phyloP scores from a whole-genome alignment of 768 basidiomycete genomes.

The Pholiota molesta region DNA sequence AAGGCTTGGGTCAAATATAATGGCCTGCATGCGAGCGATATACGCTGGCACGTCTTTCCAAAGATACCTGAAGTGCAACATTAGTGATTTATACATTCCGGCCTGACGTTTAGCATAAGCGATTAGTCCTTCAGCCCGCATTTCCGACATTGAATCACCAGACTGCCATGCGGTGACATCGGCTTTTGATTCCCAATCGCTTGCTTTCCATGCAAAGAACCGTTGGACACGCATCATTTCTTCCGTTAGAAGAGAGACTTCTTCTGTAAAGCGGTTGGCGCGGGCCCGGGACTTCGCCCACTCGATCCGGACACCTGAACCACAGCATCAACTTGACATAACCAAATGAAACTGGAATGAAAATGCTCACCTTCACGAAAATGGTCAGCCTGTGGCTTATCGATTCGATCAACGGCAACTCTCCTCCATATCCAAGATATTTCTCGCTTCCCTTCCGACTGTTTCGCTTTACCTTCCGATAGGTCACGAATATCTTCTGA shows the following conservation, averaged over 20 bases:
- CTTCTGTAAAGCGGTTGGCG: not conserved
- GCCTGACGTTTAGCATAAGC: not conserved
- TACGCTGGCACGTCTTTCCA: not conserved
- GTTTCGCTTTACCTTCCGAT: not conserved
- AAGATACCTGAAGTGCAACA: not conserved
- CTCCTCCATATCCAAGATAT: slow-evolving; percentile 1
- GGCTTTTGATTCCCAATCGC: not conserved
- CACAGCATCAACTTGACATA: not conserved
- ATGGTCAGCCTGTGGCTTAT: not conserved
- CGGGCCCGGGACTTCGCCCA: no score
- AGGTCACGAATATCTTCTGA: not conserved
- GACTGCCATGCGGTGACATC: not conserved
- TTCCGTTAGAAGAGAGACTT: not conserved
- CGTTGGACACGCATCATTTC: not conserved
- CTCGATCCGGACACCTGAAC: not conserved
- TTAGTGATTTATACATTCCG: not conserved
- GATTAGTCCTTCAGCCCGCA: not conserved
- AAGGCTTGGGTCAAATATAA: not conserved
- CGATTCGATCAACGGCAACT: not conserved
- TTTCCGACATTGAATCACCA: not conserved
- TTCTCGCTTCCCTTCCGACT: not conserved
- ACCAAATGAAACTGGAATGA: not conserved
- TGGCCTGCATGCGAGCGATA: not conserved
- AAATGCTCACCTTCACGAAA: not conserved
- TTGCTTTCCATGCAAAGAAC: not conserved